Base-by-base conservation (phyloP, 164 flowering plant species). In the Protea cynaroides region DNA sequence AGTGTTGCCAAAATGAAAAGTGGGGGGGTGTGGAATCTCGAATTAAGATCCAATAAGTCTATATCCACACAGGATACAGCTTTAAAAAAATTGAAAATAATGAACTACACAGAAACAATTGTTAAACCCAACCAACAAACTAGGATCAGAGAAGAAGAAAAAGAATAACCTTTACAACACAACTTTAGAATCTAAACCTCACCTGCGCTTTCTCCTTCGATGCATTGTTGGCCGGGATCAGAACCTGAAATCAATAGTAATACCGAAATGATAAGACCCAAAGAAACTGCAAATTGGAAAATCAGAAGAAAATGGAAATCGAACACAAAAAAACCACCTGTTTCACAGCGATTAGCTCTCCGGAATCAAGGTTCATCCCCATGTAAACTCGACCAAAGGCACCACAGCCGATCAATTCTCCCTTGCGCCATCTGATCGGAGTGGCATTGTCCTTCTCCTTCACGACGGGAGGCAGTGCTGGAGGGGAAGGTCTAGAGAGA, bases 351-450 rank as follows among this genome's bases (percentile, higher is more conserved):
- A 95, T 81, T 66, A 95, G 88, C 81, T 95, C 99, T 17, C 99
- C 99, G 9, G 97, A 90, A 78, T 90, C 99, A 51, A 88, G 88
- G 69, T 92, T 90, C 97, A 95, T 92, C 46, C 99, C 99, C 96
- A 92, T 92, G 62, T 95, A 88, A 61, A 92, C 97, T 24, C 88
- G 78, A 1, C 99, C 99, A 62, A 90, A 95, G 1, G 97, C 99
- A 17, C 99, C 97, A 64, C 82, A 84, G 0, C 99, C 97, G 46
- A 95, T 92, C 81, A 92, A 70, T 64, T 95, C 97, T 22, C 99
- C 99, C 69, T 83, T 88, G 63, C 96, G 67, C 94, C 97, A 95
- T 66, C 97, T 84, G 74, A 95, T 89, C 74, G 79, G 70, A 25
- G 84, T 78, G 8, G 65, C 61, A 13, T 55, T 55, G 10, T 56